Percentiles rank a stretch among this genome's conserved stretches.
Evolutionary conservation across 2,329 filamentous ascomycete genomes (phyloP).

Genomic region (Aspergillus glaucus): DNA sequence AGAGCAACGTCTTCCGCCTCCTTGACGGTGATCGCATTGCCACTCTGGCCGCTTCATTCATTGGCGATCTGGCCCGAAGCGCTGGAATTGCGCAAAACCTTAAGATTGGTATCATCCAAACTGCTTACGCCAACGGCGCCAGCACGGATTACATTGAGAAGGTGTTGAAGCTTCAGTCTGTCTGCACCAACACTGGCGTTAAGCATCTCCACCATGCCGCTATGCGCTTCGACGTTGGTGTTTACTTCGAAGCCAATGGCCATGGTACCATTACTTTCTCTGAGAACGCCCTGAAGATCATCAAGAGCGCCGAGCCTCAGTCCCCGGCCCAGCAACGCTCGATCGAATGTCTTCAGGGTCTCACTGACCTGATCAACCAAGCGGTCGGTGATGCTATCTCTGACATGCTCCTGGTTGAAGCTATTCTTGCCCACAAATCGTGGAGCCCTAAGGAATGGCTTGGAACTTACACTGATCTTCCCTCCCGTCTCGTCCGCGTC

Average conservation of each 20-base stretch:
- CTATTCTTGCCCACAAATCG: constrained; percentile 88
- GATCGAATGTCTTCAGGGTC: constrained; percentile 73
- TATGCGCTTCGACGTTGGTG: constrained; percentile 85
- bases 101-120: constrained; percentile 91
- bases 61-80: constrained; percentile 76
- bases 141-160: constrained; percentile 89
- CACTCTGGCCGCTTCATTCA: constrained; percentile 86
- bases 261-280: constrained; percentile 97
- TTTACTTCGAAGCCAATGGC: constrained; percentile 98
- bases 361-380: constrained; percentile 93
- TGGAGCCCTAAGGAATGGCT: constrained; percentile 92
- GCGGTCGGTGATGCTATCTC: constrained; percentile 94
- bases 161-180: constrained; percentile 78
- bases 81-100: constrained; percentile 74
- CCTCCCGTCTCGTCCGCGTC: constrained; percentile 89
- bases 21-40: constrained; percentile 96
- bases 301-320: constrained; percentile 73
- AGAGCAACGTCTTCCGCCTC: constrained; percentile 77
- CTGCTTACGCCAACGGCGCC: constrained; percentile 93
- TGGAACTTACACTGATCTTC: constrained; percentile 84
- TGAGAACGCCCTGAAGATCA: constrained; percentile 69
- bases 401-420: constrained; percentile 92
- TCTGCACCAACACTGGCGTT: constrained; percentile 91
- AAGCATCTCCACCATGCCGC: constrained; percentile 98
- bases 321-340: constrained; percentile 88